Conservation (phyloP, 202 grass and related monocot genomes). For the Hordeum pubiflorum region DNA sequence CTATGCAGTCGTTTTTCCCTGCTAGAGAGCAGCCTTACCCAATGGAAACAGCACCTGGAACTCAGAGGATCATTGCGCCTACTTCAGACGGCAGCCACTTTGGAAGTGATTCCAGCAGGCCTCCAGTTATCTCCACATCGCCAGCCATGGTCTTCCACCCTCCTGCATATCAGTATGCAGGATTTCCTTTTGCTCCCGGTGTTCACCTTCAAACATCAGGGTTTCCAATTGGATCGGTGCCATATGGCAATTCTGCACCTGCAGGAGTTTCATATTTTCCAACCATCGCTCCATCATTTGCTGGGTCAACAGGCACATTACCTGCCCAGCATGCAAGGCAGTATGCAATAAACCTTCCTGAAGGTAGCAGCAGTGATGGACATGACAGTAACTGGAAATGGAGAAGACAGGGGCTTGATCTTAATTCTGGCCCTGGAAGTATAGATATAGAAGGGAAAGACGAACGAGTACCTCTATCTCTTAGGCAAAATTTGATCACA, state of each 20-base stretch:
- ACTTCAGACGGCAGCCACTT: conserved; percentile 20
- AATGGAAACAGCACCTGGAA: conserved; percentile 28
- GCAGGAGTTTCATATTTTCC: conserved; percentile 35
- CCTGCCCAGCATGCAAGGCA: conserved; percentile 41
- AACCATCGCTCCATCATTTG: conserved; percentile 30
- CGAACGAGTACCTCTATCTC: conserved; percentile 25
- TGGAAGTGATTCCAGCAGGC: conserved; percentile 29
- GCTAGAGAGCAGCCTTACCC: conserved; percentile 47
- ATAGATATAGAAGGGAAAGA: conserved; percentile 59
- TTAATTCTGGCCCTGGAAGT: conserved; percentile 65
- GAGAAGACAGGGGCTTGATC: conserved; percentile 49
- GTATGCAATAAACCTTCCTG: conserved; percentile 48
- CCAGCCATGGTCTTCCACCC: conserved; percentile 40
- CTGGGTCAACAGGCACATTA: conserved; percentile 43
- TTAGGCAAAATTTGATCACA: conserved; percentile 50
- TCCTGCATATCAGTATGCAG: conserved; percentile 40
- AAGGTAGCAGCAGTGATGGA: conserved; percentile 41
- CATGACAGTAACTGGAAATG: conserved; percentile 47
- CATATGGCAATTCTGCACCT: conserved; percentile 33
- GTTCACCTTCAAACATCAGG: conserved; percentile 26
- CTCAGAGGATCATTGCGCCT: conserved; percentile 36
- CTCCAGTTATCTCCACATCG: conserved; percentile 40
- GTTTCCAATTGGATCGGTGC: conserved; percentile 39
- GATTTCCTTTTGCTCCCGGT: conserved; percentile 36
- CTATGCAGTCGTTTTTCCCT: conserved; percentile 45